Conservation (phyloP, 257 asterid genomes). For the Lavandula angustifolia region DNA sequence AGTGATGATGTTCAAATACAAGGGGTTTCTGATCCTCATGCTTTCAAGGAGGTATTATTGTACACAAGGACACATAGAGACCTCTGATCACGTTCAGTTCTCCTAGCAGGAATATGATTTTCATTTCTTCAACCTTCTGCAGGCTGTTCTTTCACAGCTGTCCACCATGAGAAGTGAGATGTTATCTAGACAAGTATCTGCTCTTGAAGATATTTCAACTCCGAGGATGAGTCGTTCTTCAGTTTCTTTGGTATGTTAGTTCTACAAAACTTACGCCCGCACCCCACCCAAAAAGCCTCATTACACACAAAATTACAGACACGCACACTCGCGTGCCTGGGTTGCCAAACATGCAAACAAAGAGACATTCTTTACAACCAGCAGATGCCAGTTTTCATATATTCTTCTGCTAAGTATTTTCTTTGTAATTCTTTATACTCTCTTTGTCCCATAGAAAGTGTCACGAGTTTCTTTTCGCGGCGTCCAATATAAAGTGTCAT, state of each 20-base stretch:
- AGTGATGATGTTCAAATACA: constrained; percentile 73
- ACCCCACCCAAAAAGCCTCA: background rate
- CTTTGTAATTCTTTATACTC: too few relatives aligned
- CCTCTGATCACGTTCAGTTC: background rate
- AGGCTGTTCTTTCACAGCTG: constrained; percentile 67
- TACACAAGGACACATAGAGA: constrained; percentile 12
- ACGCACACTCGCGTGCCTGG: too few relatives aligned
- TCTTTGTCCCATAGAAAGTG: too few relatives aligned
- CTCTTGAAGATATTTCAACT: constrained; percentile 44
- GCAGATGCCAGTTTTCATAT: background rate
- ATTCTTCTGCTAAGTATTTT: background rate
- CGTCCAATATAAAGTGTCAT: too few relatives aligned
- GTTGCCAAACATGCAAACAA: background rate
- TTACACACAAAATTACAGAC: background rate
- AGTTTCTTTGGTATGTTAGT: constrained; percentile 58
- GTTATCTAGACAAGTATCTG: constrained; percentile 45
- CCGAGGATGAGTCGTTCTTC: constrained; percentile 40
- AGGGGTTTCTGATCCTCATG: constrained; percentile 66
- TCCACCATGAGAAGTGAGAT: constrained; percentile 52
- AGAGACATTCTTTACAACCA: background rate
- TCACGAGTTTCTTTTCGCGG: too few relatives aligned
- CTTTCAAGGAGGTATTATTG: constrained; percentile 60
- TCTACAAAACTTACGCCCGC: too few relatives aligned
- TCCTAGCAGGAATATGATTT: too few relatives aligned
- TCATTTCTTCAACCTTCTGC: constrained; percentile 25